These are phyloP conservation scores for Aspergillus indologenus DNA, from an alignment of 495 filamentous ascomycete genomes.

Conservation along the genomic window DNA sequence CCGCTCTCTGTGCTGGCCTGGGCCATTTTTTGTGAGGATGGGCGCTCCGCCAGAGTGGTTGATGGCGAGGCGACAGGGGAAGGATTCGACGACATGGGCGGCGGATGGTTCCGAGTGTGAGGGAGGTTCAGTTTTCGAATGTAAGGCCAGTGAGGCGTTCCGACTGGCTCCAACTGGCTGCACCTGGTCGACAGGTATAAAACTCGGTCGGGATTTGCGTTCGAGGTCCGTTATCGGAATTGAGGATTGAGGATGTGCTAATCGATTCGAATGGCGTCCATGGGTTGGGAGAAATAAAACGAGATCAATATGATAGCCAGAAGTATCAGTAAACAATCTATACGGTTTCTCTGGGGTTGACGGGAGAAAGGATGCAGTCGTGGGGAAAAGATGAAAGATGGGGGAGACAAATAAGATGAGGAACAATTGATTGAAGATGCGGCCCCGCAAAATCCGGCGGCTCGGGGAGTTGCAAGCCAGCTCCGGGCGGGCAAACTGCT, in stretches of 20 bases:
- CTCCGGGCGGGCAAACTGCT: slow-evolving; percentile 23
- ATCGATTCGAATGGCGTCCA: slow-evolving; percentile 6
- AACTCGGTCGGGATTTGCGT: neutral
- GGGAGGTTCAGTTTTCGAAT: neutral
- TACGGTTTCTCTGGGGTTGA: neutral
- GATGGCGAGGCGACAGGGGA: slow-evolving; percentile 20
- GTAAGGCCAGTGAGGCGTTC: neutral
- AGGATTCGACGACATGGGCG: slow-evolving; percentile 27
- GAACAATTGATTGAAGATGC: slow-evolving; percentile 14
- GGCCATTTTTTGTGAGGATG: slow-evolving; percentile 6
- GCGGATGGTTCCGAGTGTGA: neutral
- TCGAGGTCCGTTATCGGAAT: slow-evolving; percentile 17
- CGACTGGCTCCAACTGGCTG: too few species aligned
- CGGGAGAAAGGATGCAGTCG: neutral
- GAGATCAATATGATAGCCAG: too few species aligned
- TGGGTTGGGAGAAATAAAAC: neutral
- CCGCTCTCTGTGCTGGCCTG: slow-evolving; percentile 6
- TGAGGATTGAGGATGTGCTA: too few species aligned
- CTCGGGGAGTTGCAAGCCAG: slow-evolving; percentile 30
- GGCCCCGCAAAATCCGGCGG: slow-evolving; percentile 28
- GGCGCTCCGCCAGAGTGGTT: slow-evolving; percentile 17
- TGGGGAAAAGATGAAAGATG: neutral
- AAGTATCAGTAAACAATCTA: too few species aligned
- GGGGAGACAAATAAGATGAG: slow-evolving; percentile 8
- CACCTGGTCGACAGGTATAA: neutral